Conservation (phyloP, 176 grass and related monocot species). For the Lolium multiflorum region DNA sequence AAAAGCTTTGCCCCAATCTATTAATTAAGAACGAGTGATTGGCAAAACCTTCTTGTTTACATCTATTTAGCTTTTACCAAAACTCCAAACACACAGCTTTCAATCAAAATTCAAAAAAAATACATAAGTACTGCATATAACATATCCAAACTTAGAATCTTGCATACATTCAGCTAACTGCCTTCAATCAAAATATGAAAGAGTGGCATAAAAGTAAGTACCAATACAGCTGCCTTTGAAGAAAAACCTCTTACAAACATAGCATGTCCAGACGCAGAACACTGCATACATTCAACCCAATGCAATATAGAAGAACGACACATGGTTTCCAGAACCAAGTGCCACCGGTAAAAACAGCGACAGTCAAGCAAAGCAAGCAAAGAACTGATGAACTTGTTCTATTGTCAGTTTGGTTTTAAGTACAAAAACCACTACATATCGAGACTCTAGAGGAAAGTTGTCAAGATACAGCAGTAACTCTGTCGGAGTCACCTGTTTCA, state of each 20-base stretch:
- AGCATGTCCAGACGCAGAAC: background rate
- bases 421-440: background rate
- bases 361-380: background rate
- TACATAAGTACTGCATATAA: background rate
- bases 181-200: background rate
- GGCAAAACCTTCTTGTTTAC: background rate
- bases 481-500: background rate
- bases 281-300: background rate
- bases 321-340: too few species aligned
- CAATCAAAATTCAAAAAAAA: background rate
- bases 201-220: background rate
- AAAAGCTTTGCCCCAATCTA: too few species aligned
- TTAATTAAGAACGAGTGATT: too few species aligned
- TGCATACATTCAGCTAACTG: background rate
- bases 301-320: background rate
- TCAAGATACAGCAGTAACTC: background rate
- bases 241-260: background rate
- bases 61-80: background rate
- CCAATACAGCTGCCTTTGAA: background rate
- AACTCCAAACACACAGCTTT: background rate
- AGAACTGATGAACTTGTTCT: background rate
- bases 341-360: background rate
- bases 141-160: background rate
- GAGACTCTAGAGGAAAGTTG: background rate
- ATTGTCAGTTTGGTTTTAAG: constrained; percentile 13